Conservation (phyloP, 371 early-diverging fungal genomes). For the Mortierella sp. region DNA sequence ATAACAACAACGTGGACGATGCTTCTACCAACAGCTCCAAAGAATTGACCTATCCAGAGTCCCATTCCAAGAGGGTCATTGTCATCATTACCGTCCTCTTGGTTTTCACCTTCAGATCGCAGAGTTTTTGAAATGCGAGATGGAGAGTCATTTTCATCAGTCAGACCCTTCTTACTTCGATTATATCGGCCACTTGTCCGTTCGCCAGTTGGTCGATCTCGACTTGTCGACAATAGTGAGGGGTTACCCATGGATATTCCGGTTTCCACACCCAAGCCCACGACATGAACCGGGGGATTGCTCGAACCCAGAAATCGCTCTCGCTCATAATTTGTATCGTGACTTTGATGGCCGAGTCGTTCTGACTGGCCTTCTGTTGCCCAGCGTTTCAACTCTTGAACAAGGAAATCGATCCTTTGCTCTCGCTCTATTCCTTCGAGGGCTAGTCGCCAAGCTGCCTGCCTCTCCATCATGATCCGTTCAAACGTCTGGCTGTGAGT, state of each 20-base stretch:
- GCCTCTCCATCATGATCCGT: constrained; percentile 32
- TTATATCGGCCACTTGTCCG: not conserved
- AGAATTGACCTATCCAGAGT: constrained; percentile 29
- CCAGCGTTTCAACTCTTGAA: constrained; percentile 45
- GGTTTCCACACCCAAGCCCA: constrained; percentile 6
- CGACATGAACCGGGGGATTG: not conserved
- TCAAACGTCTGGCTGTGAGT: constrained; percentile 30
- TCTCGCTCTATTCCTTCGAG: constrained; percentile 39
- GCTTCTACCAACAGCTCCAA: constrained; percentile 27
- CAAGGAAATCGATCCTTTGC: constrained; percentile 42
- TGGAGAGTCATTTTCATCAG: not conserved
- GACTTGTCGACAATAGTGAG: no score
- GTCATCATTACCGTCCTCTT: not conserved
- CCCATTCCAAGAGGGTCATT: constrained; percentile 40
- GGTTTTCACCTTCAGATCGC: not conserved
- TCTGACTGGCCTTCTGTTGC: constrained; percentile 11
- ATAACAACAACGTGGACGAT: constrained; percentile 28
- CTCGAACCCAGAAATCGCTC: no score
- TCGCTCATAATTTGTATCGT: not conserved
- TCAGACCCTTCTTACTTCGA: not conserved
- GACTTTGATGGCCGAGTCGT: not conserved
- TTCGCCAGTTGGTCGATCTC: no score
- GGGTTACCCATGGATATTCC: not conserved
- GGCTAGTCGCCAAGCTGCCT: constrained; percentile 27
- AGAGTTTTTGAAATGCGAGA: not conserved